A percentile compares a stretch with the other conserved stretches of the same genome.
Evolutionary conservation across 169 alveolate genomes (phyloP).

Genomic region (Besnoitia besnoiti): DNA sequence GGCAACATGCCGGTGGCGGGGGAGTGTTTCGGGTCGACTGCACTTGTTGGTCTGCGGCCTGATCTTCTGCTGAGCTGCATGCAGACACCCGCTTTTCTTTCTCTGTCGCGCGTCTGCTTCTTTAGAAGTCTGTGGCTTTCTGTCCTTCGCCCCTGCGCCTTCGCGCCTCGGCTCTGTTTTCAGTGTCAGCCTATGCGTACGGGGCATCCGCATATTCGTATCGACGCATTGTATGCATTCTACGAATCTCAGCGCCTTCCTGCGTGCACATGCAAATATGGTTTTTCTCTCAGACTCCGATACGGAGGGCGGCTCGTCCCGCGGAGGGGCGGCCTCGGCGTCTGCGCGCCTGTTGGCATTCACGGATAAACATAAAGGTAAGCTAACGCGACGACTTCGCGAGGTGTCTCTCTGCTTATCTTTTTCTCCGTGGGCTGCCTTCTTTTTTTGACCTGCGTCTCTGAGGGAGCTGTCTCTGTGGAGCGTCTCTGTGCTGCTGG

Average conservation of each 20-base stretch:
- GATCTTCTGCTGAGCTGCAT: no score
- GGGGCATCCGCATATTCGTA: no score
- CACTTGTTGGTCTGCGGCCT: no score
- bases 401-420: background rate
- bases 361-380: slow-evolving; percentile 37
- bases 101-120: background rate
- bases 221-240: no score
- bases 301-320: no score
- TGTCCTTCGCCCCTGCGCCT: background rate
- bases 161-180: no score
- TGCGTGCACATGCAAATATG: no score
- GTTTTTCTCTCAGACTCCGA: background rate
- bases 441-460: background rate
- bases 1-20: no score
- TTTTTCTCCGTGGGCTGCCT: no score
- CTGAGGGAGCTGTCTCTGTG: background rate
- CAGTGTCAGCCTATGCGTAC: no score
- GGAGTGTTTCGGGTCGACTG: no score
- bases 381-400: background rate
- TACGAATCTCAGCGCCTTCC: background rate
- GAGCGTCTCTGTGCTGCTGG: background rate
- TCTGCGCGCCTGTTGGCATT: background rate
- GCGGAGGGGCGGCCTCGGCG: background rate
- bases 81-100: background rate
- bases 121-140: background rate